Evolutionary conservation across 2,329 filamentous ascomycete species (phyloP).

Genomic region (Verticillium nubilum): DNA sequence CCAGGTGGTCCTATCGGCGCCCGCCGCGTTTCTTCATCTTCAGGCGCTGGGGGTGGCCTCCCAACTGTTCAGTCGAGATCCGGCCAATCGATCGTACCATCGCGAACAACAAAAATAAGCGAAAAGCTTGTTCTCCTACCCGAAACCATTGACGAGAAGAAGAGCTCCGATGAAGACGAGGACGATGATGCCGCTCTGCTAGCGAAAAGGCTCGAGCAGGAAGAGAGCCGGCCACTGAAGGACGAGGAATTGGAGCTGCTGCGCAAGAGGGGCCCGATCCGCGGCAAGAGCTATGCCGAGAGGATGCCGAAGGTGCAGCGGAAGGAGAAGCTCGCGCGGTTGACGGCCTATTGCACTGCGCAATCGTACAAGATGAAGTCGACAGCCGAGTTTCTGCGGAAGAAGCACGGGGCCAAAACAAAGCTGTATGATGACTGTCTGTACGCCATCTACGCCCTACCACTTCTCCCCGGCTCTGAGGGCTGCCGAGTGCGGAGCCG

Average conservation of each 20-base stretch:
- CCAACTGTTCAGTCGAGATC: constrained; percentile 34
- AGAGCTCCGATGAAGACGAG: constrained; percentile 45
- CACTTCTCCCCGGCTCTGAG: constrained; percentile 76
- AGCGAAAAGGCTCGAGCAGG: constrained; percentile 38
- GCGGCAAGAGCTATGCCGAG: constrained; percentile 89
- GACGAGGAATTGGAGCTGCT: constrained; percentile 64
- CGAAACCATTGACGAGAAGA: constrained; percentile 62
- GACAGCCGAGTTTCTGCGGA: constrained; percentile 83
- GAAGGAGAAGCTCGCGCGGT: constrained; percentile 78
- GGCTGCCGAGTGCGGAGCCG: constrained; percentile 86
- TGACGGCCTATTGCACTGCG: constrained; percentile 95
- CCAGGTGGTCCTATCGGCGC: constrained; percentile 40
- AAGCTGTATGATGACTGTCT: constrained; percentile 98
- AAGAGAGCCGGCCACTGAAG: constrained; percentile 58
- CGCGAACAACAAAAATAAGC: constrained; percentile 87
- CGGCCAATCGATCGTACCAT: constrained; percentile 61
- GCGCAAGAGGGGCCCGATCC: constrained; percentile 54
- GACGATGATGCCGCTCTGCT: constrained; percentile 34
- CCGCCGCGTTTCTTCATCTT: constrained; percentile 6
- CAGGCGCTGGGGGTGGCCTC: constrained; percentile 12
- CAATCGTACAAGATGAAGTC: constrained; percentile 86
- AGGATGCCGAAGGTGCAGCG: constrained; percentile 82
- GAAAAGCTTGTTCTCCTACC: constrained; percentile 95
- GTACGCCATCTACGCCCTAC: constrained; percentile 91
- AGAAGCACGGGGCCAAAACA: constrained; percentile 82